Evolutionary conservation across 768 basidiomycete species (phyloP), one percentile per base, ranked within the genome.

Genomic region (Crepidotus variabilis): DNA sequence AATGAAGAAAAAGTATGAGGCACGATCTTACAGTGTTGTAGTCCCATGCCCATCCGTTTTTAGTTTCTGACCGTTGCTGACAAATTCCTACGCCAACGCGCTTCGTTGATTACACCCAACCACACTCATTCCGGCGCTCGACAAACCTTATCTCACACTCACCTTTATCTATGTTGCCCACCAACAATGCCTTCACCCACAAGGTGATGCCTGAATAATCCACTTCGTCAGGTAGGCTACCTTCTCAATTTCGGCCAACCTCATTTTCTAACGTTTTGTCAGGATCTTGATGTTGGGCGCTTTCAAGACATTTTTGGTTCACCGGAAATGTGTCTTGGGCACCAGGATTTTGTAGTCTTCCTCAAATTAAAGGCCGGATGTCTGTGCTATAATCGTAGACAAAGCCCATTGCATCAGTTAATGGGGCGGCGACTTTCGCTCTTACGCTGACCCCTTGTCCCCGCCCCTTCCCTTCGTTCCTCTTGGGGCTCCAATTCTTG

Each of bases 241-340:
- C n/a, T 50, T 50, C 34, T 14, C 9, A 20, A 10, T 39, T 36
- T 14, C 10, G 7, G 21, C 10, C 9, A 2, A 14, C 11, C 28
- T 28, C 3, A 28, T 28, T 10, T 21, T 50, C 48, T 16, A 35
- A 48, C 16, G 33, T 23, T 33, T 46, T 36, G 52, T 22, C 58
- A 73, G 71, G 61, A 67, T 47, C 55, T 71, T 24, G 45, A 67
- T 28, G 24, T 57, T 2, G 54, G 60, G 33, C 61, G 60, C 2
- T 60, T 59, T 46, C 61, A 59, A 32, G 72, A 61, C 6, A 65
- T 77, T 4, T 48, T 77, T 21, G 66, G 71, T 0, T 75, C 72
- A 5, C 74, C 76, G 0, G 74, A 78, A 54, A 74, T 77, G 74
- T 72, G 71, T 21, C 63, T 75, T 23, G 54, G 68, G 54, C 68